These are phyloP conservation scores for Coemansia sp. DNA, from an alignment of 192 early-diverging fungal species.

Conservation along the genomic window DNA sequence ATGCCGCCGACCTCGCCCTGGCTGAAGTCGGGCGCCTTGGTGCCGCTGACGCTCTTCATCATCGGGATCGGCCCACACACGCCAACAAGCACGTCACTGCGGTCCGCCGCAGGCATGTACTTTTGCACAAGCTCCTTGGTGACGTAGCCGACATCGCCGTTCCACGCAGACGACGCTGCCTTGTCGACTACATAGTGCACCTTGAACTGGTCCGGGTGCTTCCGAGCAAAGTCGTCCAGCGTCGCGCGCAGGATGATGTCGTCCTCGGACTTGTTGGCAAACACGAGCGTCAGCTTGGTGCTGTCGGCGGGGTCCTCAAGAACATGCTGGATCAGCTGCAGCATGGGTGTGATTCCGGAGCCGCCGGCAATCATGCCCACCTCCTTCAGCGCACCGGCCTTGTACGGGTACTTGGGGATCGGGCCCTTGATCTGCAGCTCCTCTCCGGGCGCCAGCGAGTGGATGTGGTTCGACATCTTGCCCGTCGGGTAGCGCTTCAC, in stretches of 20 bases:
- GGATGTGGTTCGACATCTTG: slow-evolving; percentile 62
- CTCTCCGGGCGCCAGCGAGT: slow-evolving; percentile 68
- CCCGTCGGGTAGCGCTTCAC: slow-evolving; percentile 76
- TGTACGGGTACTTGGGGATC: slow-evolving; percentile 65
- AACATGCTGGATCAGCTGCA: slow-evolving; percentile 72
- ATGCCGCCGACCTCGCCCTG: slow-evolving; percentile 83
- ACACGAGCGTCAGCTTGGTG: slow-evolving; percentile 73
- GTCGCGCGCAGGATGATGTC: slow-evolving; percentile 72
- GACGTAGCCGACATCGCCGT: slow-evolving; percentile 70
- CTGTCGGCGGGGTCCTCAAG: slow-evolving; percentile 59
- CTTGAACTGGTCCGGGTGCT: slow-evolving; percentile 61
- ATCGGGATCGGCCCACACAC: slow-evolving; percentile 71
- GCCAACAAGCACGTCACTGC: slow-evolving; percentile 55
- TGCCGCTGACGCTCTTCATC: slow-evolving; percentile 68
- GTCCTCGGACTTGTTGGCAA: slow-evolving; percentile 70
- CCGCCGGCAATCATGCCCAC: slow-evolving; percentile 84
- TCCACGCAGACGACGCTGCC: slow-evolving; percentile 60
- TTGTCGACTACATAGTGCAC: slow-evolving; percentile 67
- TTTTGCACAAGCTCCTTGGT: slow-evolving; percentile 66
- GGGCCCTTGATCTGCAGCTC: slow-evolving; percentile 80
- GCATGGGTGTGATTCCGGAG: slow-evolving; percentile 81
- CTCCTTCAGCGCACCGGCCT: slow-evolving; percentile 57
- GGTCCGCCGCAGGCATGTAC: slow-evolving; percentile 58
- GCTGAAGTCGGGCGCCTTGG: slow-evolving; percentile 74
- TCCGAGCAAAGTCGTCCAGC: slow-evolving; percentile 57